Conservation (phyloP, 31 red algal species). For the Asparagopsis taxiformis region DNA sequence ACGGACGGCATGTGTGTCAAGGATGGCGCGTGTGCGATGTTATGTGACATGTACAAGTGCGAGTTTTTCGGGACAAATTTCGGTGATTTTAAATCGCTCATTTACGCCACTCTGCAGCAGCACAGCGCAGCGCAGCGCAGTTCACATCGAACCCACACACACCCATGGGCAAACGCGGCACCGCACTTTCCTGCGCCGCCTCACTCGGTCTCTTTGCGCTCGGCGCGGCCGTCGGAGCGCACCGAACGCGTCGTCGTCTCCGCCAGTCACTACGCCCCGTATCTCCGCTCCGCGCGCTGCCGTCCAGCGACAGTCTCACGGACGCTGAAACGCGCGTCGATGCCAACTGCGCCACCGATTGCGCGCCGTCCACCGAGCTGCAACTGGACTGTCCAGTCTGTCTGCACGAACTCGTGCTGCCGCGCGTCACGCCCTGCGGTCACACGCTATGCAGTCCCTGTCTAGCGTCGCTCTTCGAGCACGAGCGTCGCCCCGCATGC, state of each 20-base stretch:
- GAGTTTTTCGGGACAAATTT: no score
- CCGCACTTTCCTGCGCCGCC: constrained; percentile 15
- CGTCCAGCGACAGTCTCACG: background rate
- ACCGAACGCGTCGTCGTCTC: constrained; percentile 18
- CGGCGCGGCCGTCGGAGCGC: constrained; percentile 36
- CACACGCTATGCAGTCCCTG: constrained; percentile 68
- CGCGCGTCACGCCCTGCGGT: constrained; percentile 56
- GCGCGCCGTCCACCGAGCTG: background rate
- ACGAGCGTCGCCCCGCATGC: constrained; percentile 57
- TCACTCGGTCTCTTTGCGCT: constrained; percentile 51
- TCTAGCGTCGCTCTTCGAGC: constrained; percentile 38
- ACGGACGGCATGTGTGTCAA: no score
- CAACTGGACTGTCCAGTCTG: constrained; percentile 61
- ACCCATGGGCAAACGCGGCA: constrained; percentile 41
- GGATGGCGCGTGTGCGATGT: no score
- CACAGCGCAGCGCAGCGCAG: no score
- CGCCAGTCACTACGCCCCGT: constrained; percentile 3
- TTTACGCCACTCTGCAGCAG: no score
- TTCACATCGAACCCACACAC: no score
- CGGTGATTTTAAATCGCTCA: no score
- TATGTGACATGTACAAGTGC: no score
- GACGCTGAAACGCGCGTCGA: no score
- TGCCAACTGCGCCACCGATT: no score
- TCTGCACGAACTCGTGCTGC: constrained; percentile 26
- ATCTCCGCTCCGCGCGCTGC: background rate